A percentile compares a stretch with the other conserved stretches of the same genome.
Evolutionary conservation across 495 filamentous ascomycete genomes (phyloP).

Genomic region (Letharia columbiana): DNA sequence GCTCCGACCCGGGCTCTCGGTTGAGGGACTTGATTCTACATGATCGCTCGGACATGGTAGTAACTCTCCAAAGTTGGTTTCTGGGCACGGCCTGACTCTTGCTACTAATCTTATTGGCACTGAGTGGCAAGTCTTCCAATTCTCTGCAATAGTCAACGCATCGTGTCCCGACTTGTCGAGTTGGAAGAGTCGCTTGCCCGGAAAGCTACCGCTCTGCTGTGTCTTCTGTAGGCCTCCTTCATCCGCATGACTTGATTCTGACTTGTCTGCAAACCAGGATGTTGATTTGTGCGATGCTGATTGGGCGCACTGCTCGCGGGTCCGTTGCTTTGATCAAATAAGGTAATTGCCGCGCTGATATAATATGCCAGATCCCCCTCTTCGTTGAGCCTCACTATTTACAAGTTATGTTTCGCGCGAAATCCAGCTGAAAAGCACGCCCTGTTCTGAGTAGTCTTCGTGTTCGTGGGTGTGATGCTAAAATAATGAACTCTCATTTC

Average conservation of each 20-base stretch:
- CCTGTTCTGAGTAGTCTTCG: background rate
- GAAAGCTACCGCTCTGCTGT: background rate
- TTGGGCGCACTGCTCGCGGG: background rate
- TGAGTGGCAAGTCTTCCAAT: background rate
- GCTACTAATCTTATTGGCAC: background rate
- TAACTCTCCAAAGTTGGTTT: background rate
- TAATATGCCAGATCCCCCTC: background rate
- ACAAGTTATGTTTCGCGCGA: background rate
- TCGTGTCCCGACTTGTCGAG: background rate
- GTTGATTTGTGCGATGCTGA: background rate
- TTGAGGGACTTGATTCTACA: background rate
- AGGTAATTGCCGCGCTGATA: background rate
- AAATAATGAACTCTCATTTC: background rate
- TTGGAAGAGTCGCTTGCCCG: background rate
- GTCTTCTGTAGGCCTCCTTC: background rate
- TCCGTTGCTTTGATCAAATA: background rate
- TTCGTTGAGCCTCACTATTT: slow-evolving; percentile 4
- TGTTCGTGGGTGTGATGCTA: background rate
- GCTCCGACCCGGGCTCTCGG: background rate
- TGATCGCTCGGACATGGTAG: too few relatives aligned
- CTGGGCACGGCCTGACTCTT: background rate
- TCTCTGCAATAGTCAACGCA: background rate
- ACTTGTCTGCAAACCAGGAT: background rate
- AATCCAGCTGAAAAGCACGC: background rate
- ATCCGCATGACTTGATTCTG: background rate